These are phyloP conservation scores for Aspergillus quadrilineatus DNA, from an alignment of 2,329 filamentous ascomycete genomes.

Conservation along the genomic window DNA sequence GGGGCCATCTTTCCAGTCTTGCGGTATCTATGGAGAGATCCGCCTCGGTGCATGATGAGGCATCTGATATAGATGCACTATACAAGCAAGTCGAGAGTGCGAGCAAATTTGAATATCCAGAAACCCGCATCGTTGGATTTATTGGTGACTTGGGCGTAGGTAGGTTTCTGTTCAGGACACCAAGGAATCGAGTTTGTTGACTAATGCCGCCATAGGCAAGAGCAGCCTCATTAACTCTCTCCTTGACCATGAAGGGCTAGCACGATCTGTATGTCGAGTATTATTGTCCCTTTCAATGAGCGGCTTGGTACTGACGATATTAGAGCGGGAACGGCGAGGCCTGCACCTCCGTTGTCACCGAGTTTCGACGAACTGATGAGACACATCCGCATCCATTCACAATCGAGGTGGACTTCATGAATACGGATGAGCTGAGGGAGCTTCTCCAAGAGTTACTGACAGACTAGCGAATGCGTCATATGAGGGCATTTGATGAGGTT, in stretches of 20 bases:
- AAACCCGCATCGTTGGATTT: constrained; percentile 7
- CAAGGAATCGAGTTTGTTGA: neutral
- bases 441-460: constrained; percentile 10
- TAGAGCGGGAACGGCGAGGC: constrained; percentile 12
- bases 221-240: constrained; percentile 12
- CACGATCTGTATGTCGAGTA: constrained; percentile 7
- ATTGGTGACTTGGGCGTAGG: constrained; percentile 9
- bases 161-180: neutral
- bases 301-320: neutral
- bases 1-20: neutral
- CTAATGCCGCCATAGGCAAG: neutral
- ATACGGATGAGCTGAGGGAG: constrained; percentile 1
- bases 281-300: neutral
- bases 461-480: constrained; percentile 3
- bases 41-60: neutral
- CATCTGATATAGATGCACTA: neutral
- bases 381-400: constrained; percentile 6
- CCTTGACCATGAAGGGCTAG: constrained; percentile 8
- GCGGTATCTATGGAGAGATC: neutral
- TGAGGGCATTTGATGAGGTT: neutral
- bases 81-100: neutral
- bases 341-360: constrained; percentile 15
- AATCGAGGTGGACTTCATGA: constrained; percentile 14
- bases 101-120: constrained; percentile 7
- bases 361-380: constrained; percentile 11